Percentiles rank a stretch among this genome's conserved stretches.
Conservation (phyloP, 805 yeast genomes). For the Yarrowia yakushimensis region DNA sequence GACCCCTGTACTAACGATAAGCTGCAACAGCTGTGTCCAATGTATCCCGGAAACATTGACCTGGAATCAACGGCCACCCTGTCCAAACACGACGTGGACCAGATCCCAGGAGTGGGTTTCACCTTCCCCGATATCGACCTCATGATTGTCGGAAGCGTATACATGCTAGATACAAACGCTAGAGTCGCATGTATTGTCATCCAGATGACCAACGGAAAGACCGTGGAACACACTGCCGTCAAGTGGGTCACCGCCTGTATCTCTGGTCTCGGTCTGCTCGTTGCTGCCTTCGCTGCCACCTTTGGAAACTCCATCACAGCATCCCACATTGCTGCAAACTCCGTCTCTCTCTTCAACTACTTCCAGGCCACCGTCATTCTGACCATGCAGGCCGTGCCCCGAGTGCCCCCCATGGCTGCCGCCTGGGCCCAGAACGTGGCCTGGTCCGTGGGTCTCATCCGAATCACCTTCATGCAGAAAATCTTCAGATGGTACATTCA, state of each 20-base stretch:
- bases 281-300: slow-evolving; percentile 77
- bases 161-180: slow-evolving; percentile 39
- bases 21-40: slow-evolving; percentile 88
- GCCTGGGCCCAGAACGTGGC: slow-evolving; percentile 97
- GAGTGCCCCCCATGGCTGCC: slow-evolving; percentile 94
- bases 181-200: slow-evolving; percentile 71
- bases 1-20: slow-evolving; percentile 52
- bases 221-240: slow-evolving; percentile 74
- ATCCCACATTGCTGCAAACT: slow-evolving; percentile 95
- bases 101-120: slow-evolving; percentile 82
- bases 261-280: slow-evolving; percentile 78
- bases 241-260: slow-evolving; percentile 93
- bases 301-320: slow-evolving; percentile 89
- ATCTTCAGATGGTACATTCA: slow-evolving; percentile 93
- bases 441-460: slow-evolving; percentile 93
- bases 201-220: slow-evolving; percentile 68
- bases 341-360: slow-evolving; percentile 86
- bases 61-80: slow-evolving; percentile 64
- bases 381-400: slow-evolving; percentile 90
- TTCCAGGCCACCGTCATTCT: slow-evolving; percentile 91
- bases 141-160: slow-evolving; percentile 47
- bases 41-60: slow-evolving; percentile 76
- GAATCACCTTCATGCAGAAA: slow-evolving; percentile 68
- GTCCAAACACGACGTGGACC: slow-evolving; percentile 45
- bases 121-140: slow-evolving; percentile 86